phyloP scores from a whole-genome alignment of 106 monocot genomes.

The Dioscorea zingiberensis region DNA sequence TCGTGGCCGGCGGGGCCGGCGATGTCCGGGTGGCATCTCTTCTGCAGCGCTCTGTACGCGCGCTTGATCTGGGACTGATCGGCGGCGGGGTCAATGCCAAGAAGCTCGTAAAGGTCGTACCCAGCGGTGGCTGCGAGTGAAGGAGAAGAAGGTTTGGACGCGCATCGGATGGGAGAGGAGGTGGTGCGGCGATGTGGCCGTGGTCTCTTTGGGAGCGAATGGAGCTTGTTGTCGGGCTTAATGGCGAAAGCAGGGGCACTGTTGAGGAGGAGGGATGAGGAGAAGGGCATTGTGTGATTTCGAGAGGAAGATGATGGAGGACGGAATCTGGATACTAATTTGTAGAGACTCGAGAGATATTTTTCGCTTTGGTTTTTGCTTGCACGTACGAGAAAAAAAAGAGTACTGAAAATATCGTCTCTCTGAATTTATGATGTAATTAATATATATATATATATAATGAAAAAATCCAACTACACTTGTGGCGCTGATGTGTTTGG shows the following conservation, averaged over 20 bases:
- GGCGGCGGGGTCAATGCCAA: conserved; percentile 74
- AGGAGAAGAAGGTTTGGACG: conserved; percentile 11
- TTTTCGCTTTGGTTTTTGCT: no score
- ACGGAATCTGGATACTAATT: no score
- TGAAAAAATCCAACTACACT: no score
- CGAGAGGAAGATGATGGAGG: no score
- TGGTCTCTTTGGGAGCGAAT: no score
- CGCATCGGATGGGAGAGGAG: not conserved
- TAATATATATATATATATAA: no score
- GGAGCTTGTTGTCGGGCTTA: not conserved
- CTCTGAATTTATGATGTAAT: no score
- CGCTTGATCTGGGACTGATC: conserved; percentile 58
- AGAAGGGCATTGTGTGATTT: no score
- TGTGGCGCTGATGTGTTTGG: no score
- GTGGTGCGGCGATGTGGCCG: not conserved
- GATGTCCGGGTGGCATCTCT: conserved; percentile 86
- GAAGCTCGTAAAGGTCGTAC: conserved; percentile 59
- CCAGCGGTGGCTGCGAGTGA: conserved; percentile 23
- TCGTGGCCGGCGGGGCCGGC: conserved; percentile 76
- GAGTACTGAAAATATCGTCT: no score
- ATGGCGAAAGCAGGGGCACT: not conserved
- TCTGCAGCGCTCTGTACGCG: conserved; percentile 83
- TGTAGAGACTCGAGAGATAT: no score
- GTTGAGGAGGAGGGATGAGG: not conserved
- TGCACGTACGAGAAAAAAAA: no score